A percentile compares a stretch with the other conserved stretches of the same genome.
phyloP scores from a whole-genome alignment of 768 basidiomycete species.

The Agrocybe chaxingu region DNA sequence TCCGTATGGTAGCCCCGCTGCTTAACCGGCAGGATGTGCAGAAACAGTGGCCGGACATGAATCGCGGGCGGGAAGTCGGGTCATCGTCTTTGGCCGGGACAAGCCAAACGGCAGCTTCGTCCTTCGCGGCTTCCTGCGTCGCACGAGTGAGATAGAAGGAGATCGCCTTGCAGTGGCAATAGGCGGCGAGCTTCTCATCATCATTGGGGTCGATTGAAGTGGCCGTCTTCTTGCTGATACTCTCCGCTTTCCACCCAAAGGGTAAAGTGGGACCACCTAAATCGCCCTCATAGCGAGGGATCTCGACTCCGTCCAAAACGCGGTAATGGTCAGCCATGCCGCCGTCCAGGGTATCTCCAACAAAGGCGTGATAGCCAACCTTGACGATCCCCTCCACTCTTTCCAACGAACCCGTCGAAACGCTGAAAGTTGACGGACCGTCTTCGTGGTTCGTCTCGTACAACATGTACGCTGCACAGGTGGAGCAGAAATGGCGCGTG shows the following conservation, averaged over 20 bases:
- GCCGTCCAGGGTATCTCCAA: constrained; percentile 21
- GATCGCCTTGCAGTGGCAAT: constrained; percentile 16
- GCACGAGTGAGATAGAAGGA: constrained; percentile 8
- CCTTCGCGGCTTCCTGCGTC: constrained; percentile 4
- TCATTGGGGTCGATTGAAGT: background rate
- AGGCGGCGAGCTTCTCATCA: background rate
- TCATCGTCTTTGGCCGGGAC: background rate
- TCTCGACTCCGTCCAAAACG: background rate
- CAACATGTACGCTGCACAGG: constrained; percentile 16
- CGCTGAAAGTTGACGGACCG: constrained; percentile 5
- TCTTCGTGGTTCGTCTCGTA: background rate
- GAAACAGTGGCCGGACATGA: constrained; percentile 7
- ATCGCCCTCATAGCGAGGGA: constrained; percentile 14
- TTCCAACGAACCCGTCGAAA: constrained; percentile 18
- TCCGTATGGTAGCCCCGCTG: background rate
- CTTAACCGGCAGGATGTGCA: constrained; percentile 3
- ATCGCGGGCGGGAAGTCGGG: constrained; percentile 1
- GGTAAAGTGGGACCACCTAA: constrained; percentile 2
- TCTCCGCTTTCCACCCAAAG: constrained; percentile 13
- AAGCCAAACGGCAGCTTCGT: constrained; percentile 6
- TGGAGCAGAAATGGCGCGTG: constrained; percentile 19
- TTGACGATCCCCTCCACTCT: constrained; percentile 19
- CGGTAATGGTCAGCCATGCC: constrained; percentile 19
- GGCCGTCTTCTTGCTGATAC: background rate
- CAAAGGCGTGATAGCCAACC: constrained; percentile 17